Evolutionary conservation across 805 yeast species (phyloP), one percentile per base, ranked within the genome.

Genomic region (Lipomyces orientalis): DNA sequence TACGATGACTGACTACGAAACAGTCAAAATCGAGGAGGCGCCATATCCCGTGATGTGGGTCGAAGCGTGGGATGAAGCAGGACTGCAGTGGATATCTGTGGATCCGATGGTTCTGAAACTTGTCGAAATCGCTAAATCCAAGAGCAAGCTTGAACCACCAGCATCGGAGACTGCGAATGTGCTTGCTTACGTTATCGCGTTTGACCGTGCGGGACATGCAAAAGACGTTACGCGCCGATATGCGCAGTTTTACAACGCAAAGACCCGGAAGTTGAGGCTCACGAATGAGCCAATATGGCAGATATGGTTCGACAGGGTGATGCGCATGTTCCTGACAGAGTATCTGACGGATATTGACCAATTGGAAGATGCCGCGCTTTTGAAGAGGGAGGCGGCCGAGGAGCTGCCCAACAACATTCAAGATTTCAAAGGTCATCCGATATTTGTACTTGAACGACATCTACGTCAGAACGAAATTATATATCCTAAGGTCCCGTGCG

Each of bases 221-320:
- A 82, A 88, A 70, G 99, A 95, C 76, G 90, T 95, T 3, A 94
- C 99, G 0, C 78, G 97, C 71, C 78, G 98, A 29, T 95, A 95
- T 77, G 84, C 92, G 0, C 85, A 83, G 55, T 82, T 81, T 71
- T 91, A 80, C 76, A 90, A 91, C 75, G 87, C 96, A 9, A 90
- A 89, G 72, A 87, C 91, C 0, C 81, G 93, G 22, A 90, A 88
- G 75, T 89, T 88, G 73, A 77, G 97, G 39, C 85, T 94, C 3
- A 86, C 90, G 0, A 82, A 86, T 65, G 88, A 87, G 9, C 82
- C 82, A 0, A 84, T 82, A 6, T 88, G 88, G 8, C 81, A 79
- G 22, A 73, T 75, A 22, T 91, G 97, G 97, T 92, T 85, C 76
- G 76, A 79, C 7, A 77, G 78, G 7, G 73, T 90, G 22, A 25